These are phyloP conservation scores for Mycena maculata DNA, from an alignment of 768 basidiomycete genomes.

Conservation along the genomic window DNA sequence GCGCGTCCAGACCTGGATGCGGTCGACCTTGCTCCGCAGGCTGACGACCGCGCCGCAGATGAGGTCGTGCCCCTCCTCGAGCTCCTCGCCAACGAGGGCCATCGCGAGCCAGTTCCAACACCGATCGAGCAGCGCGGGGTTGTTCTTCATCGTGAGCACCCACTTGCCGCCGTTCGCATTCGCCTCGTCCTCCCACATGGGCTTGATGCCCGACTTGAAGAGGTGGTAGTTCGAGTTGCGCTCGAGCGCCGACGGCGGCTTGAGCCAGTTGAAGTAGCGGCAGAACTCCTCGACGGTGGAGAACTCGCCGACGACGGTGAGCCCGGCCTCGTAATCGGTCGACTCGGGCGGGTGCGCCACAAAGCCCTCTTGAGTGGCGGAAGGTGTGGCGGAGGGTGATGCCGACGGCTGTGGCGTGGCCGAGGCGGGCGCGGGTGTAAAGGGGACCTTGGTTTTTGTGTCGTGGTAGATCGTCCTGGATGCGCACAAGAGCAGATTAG, in stretches of 20 bases:
- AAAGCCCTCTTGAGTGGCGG: slow-evolving; percentile 41
- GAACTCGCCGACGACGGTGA: slow-evolving; percentile 90
- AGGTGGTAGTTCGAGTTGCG: slow-evolving; percentile 95
- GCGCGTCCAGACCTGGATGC: slow-evolving; percentile 93
- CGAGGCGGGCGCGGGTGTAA: slow-evolving; percentile 55
- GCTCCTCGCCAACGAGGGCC: slow-evolving; percentile 89
- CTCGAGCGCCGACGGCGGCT: slow-evolving; percentile 89
- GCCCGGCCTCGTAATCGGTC: slow-evolving; percentile 83
- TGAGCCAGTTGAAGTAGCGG: slow-evolving; percentile 94
- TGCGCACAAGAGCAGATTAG: background rate
- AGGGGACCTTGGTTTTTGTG: slow-evolving; percentile 78
- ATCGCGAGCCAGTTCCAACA: slow-evolving; percentile 93
- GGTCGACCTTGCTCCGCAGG: slow-evolving; percentile 85
- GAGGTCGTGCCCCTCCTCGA: slow-evolving; percentile 75
- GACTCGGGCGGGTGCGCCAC: slow-evolving; percentile 67
- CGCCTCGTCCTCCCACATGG: slow-evolving; percentile 97
- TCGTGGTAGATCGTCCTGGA: slow-evolving; percentile 92
- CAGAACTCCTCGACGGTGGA: slow-evolving; percentile 92
- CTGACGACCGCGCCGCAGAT: slow-evolving; percentile 92
- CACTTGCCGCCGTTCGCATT: slow-evolving; percentile 95
- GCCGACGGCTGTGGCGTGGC: slow-evolving; percentile 37
- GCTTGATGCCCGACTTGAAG: slow-evolving; percentile 94
- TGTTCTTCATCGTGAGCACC: slow-evolving; percentile 93
- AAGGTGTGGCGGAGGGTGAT: slow-evolving; percentile 29
- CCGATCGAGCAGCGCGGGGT: slow-evolving; percentile 80